These are phyloP conservation scores for Urostyla sp. DNA, from an alignment of 73 alveolate genomes.

Conservation along the genomic window DNA sequence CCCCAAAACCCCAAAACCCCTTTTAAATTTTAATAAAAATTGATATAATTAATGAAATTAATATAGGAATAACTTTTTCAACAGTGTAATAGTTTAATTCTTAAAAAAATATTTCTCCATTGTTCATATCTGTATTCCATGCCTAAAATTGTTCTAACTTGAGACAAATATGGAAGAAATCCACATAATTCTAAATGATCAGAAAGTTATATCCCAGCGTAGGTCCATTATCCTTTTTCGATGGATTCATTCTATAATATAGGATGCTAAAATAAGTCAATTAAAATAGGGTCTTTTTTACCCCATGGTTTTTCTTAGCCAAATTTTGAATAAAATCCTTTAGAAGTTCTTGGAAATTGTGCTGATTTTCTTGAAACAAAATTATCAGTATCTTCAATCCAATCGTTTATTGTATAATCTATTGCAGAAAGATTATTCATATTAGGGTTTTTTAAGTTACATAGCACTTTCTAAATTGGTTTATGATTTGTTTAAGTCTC, in stretches of 20 bases:
- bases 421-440: conserved; percentile 55
- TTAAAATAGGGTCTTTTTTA: conserved; percentile 23
- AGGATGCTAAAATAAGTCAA: conserved; percentile 34
- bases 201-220: conserved; percentile 30
- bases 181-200: conserved; percentile 63
- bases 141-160: conserved; percentile 11
- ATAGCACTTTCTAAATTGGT: conserved; percentile 15
- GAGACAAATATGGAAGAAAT: conserved; percentile 15
- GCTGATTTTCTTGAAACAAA: conserved; percentile 36
- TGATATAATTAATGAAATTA: no score
- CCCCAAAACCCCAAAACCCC: conserved; percentile 9
- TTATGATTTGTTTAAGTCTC: conserved; percentile 42
- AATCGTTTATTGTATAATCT: conserved; percentile 19
- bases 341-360: conserved; percentile 56
- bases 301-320: conserved; percentile 69
- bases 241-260: background rate
- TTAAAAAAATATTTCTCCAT: conserved; percentile 26
- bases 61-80: no score
- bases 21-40: no score
- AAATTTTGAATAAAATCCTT: background rate
- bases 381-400: conserved; percentile 62
- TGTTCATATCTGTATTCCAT: conserved; percentile 30
- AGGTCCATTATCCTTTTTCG: conserved; percentile 58
- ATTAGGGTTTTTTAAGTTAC: conserved; percentile 6
- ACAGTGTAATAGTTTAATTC: conserved; percentile 34